A percentile compares a stretch with the other conserved stretches of the same genome.
phyloP scores from a whole-genome alignment of 192 early-diverging fungal genomes.

The Coemansia sp. region DNA sequence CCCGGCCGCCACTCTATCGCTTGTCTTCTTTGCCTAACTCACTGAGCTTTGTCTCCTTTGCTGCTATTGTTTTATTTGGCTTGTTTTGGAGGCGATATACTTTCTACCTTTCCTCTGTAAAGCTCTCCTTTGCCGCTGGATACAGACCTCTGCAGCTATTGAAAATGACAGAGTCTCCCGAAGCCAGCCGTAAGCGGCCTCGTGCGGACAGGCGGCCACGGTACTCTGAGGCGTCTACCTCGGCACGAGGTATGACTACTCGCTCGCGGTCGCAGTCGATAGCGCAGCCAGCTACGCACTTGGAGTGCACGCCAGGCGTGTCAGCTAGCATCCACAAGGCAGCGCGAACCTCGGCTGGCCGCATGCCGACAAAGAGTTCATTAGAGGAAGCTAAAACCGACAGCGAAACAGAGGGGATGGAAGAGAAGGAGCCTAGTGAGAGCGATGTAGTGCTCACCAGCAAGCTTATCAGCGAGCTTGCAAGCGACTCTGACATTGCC shows the following conservation, averaged over 20 bases:
- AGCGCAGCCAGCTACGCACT: constrained; percentile 11
- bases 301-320: not conserved
- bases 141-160: not conserved
- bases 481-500: constrained; percentile 27
- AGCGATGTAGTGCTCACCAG: constrained; percentile 28
- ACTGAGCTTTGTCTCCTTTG: not conserved
- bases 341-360: constrained; percentile 3
- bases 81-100: not conserved
- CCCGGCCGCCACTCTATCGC: not conserved
- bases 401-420: not conserved
- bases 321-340: constrained; percentile 1
- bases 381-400: not conserved
- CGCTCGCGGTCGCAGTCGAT: constrained; percentile 48
- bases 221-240: constrained; percentile 17
- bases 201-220: constrained; percentile 31
- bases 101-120: not conserved
- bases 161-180: constrained; percentile 36
- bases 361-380: not conserved
- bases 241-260: constrained; percentile 37
- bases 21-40: not conserved
- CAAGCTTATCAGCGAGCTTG: constrained; percentile 20
- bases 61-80: not conserved
- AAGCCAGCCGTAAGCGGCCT: constrained; percentile 41
- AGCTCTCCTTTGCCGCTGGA: not conserved
- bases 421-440: not conserved